Conservation (phyloP, 306 rosid genomes). For the Castanospermum australe region DNA sequence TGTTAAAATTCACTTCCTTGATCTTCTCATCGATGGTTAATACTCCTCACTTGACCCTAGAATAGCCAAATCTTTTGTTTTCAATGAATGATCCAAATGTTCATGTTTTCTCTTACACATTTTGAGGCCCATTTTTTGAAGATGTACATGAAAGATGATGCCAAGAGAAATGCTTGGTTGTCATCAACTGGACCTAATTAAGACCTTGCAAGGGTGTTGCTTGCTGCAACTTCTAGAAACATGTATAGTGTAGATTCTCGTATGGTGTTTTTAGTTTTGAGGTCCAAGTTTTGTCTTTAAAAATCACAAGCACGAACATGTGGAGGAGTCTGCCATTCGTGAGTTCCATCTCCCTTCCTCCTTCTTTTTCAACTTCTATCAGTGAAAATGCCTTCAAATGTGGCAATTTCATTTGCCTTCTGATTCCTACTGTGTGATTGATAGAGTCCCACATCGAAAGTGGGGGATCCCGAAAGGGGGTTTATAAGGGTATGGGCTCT, state of each 20-base stretch:
- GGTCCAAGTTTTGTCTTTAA: background rate
- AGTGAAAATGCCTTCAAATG: background rate
- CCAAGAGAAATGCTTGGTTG: background rate
- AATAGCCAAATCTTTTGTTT: too few relatives aligned
- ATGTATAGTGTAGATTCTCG: background rate
- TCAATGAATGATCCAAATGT: background rate
- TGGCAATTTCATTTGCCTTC: slow-evolving; percentile 10
- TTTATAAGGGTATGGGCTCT: too few relatives aligned
- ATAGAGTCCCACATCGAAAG: too few relatives aligned
- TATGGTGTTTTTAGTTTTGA: background rate
- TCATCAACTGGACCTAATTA: background rate
- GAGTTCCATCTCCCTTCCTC: too few relatives aligned
- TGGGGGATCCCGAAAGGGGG: too few relatives aligned
- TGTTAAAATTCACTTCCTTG: too few relatives aligned
- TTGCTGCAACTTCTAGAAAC: slow-evolving; percentile 11
- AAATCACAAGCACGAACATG: background rate
- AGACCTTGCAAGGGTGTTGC: background rate
- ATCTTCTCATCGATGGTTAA: too few relatives aligned
- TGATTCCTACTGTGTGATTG: background rate
- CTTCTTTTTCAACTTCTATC: background rate
- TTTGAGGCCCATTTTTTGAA: background rate
- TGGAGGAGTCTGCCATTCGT: background rate
- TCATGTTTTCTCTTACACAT: background rate
- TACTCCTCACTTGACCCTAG: too few relatives aligned
- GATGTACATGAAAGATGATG: background rate